phyloP scores from a whole-genome alignment of 2,329 filamentous ascomycete genomes.

The Kalmusia sp. region DNA sequence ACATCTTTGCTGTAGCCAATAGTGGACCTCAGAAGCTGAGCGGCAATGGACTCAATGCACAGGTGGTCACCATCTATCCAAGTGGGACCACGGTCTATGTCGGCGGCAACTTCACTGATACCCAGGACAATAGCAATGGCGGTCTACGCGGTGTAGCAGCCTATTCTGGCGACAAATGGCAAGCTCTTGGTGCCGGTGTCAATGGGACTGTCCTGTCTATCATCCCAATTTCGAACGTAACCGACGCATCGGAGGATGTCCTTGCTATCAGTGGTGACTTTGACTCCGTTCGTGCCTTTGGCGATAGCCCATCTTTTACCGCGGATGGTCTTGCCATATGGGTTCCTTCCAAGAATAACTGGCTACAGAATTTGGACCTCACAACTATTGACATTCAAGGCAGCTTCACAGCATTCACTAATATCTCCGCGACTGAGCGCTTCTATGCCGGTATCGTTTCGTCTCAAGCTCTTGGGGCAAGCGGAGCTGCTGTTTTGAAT shows the following conservation, averaged over 20 bases:
- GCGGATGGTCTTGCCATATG: conserved; percentile 86
- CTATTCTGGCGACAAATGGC: conserved; percentile 76
- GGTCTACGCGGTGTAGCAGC: conserved; percentile 78
- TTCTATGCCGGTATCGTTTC: conserved; percentile 85
- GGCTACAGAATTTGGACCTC: conserved; percentile 79
- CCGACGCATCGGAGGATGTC: conserved; percentile 72
- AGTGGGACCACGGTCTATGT: conserved; percentile 71
- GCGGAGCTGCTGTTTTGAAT: conserved; percentile 73
- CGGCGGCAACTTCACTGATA: conserved; percentile 84
- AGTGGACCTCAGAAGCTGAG: conserved; percentile 65
- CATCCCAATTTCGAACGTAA: conserved; percentile 81
- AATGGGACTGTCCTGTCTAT: conserved; percentile 78
- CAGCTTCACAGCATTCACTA: conserved; percentile 73
- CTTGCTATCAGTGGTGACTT: conserved; percentile 85
- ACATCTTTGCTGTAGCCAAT: conserved; percentile 75
- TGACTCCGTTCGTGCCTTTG: conserved; percentile 72
- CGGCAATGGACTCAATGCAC: conserved; percentile 78
- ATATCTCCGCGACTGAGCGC: conserved; percentile 64
- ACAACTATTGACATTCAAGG: conserved; percentile 73
- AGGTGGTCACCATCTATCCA: conserved; percentile 75
- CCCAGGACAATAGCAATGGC: conserved; percentile 64
- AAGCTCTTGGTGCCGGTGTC: conserved; percentile 81
- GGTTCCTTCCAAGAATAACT: conserved; percentile 85
- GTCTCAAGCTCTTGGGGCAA: conserved; percentile 75
- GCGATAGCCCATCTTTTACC: conserved; percentile 64